Conservation (phyloP, 306 rosid genomes). For the Trifolium dubium region DNA sequence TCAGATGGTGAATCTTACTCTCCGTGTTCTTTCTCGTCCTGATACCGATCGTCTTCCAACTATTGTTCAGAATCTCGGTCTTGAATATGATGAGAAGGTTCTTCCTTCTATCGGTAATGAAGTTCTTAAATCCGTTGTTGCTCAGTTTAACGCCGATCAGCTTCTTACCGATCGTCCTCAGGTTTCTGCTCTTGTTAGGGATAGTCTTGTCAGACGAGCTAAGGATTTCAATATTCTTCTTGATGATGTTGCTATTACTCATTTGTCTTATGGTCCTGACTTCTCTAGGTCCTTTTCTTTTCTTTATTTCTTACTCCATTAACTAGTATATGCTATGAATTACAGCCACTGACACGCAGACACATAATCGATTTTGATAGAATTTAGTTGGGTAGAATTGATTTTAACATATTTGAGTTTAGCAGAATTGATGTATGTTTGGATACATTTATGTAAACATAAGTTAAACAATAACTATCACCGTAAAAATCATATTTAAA, state of each 20-base stretch:
- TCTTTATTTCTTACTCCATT: background rate
- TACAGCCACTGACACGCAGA: background rate
- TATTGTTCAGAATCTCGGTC: slow-evolving; percentile 84
- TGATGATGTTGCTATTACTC: slow-evolving; percentile 92
- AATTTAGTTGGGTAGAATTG: too few relatives aligned
- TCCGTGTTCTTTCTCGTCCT: slow-evolving; percentile 85
- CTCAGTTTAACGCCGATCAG: slow-evolving; percentile 94
- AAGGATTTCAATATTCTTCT: slow-evolving; percentile 83
- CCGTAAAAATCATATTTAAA: too few relatives aligned
- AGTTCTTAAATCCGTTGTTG: slow-evolving; percentile 87
- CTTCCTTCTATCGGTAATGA: slow-evolving; percentile 92
- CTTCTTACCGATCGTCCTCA: slow-evolving; percentile 85
- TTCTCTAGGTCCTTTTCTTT: slow-evolving; percentile 52
- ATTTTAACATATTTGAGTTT: too few relatives aligned
- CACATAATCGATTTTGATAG: too few relatives aligned
- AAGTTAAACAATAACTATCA: too few relatives aligned
- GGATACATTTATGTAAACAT: too few relatives aligned
- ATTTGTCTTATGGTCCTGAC: slow-evolving; percentile 72
- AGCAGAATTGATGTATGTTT: too few relatives aligned
- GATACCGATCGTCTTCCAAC: slow-evolving; percentile 67
- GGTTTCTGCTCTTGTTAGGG: slow-evolving; percentile 86
- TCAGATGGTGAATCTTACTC: slow-evolving; percentile 88
- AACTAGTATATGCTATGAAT: background rate
- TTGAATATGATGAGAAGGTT: slow-evolving; percentile 95
- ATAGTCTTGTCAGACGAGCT: slow-evolving; percentile 70